Percentiles rank a stretch among this genome's conserved stretches.
phyloP scores from a whole-genome alignment of 768 basidiomycete species.

The Boletus tylopilopsis region DNA sequence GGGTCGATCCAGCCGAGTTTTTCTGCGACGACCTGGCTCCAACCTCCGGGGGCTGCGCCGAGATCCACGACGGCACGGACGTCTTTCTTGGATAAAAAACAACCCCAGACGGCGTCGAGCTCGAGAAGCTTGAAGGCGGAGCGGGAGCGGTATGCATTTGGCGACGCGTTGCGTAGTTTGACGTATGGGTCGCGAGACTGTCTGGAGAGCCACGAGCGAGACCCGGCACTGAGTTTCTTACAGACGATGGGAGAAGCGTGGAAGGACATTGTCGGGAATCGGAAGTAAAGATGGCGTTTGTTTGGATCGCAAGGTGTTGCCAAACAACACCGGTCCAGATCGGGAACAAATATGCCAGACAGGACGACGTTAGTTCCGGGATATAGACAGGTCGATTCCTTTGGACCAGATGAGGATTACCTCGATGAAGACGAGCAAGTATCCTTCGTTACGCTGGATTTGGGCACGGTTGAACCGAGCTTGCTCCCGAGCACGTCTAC shows the following conservation, averaged over 20 bases:
- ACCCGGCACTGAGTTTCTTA: conserved; percentile 38
- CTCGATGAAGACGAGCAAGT: conserved; percentile 52
- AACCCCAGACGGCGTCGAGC: conserved; percentile 54
- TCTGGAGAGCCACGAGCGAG: conserved; percentile 62
- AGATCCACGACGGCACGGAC: conserved; percentile 75
- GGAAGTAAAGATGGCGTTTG: conserved; percentile 10
- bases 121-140: conserved; percentile 92
- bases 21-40: conserved; percentile 80
- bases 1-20: conserved; percentile 50
- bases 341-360: conserved; percentile 14
- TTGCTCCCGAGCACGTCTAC: conserved; percentile 67
- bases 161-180: conserved; percentile 45
- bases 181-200: conserved; percentile 73
- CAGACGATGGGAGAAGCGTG: conserved; percentile 31
- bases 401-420: conserved; percentile 67
- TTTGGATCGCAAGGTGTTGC: conserved; percentile 26
- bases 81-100: conserved; percentile 49
- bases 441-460: conserved; percentile 69
- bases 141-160: conserved; percentile 67
- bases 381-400: conserved; percentile 62
- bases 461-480: conserved; percentile 68
- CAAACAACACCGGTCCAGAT: conserved; percentile 17
- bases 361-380: conserved; percentile 45
- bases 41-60: conserved; percentile 91
- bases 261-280: conserved; percentile 30